Evolutionary conservation across 1,284 basidiomycete genomes (phyloP).

Genomic region (Moesziomyces antarcticus): DNA sequence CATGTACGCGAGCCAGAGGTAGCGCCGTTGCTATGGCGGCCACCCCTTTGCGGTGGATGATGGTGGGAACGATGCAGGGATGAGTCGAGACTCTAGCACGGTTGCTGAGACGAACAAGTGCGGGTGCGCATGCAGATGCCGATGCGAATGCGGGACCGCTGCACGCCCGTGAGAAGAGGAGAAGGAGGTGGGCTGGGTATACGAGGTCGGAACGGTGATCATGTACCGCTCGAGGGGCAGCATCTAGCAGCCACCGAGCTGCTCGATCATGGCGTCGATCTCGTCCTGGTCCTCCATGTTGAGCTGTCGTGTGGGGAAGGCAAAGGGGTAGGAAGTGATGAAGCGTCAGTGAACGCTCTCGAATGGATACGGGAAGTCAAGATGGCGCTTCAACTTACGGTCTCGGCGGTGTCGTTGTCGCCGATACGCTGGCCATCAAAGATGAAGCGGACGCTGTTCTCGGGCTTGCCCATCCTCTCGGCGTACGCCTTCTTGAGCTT

Average conservation of each 20-base stretch:
- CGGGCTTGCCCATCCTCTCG: slow-evolving; percentile 84
- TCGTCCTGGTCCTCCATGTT: slow-evolving; percentile 67
- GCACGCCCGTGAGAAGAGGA: background rate
- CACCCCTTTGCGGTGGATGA: background rate
- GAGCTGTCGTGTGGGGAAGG: slow-evolving; percentile 38
- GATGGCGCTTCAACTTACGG: slow-evolving; percentile 47
- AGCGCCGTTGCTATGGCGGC: background rate
- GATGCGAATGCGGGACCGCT: background rate
- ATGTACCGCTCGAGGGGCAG: background rate
- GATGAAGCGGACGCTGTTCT: slow-evolving; percentile 65
- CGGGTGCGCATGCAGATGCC: too few species aligned
- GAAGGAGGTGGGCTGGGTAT: slow-evolving; percentile 16
- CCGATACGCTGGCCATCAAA: slow-evolving; percentile 65
- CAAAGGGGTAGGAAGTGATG: background rate
- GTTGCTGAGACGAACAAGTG: background rate
- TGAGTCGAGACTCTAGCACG: background rate
- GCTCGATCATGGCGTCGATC: slow-evolving; percentile 68
- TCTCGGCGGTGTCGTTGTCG: slow-evolving; percentile 66
- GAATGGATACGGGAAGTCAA: background rate
- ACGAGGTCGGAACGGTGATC: background rate
- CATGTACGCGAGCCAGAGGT: too few species aligned
- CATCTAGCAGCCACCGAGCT: slow-evolving; percentile 56
- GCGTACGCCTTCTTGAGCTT: slow-evolving; percentile 95
- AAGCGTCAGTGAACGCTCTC: too few species aligned
- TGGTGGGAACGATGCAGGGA: background rate